These are phyloP conservation scores for Pseudopyricularia cyperi DNA, from an alignment of 2,329 filamentous ascomycete species.

Conservation along the genomic window DNA sequence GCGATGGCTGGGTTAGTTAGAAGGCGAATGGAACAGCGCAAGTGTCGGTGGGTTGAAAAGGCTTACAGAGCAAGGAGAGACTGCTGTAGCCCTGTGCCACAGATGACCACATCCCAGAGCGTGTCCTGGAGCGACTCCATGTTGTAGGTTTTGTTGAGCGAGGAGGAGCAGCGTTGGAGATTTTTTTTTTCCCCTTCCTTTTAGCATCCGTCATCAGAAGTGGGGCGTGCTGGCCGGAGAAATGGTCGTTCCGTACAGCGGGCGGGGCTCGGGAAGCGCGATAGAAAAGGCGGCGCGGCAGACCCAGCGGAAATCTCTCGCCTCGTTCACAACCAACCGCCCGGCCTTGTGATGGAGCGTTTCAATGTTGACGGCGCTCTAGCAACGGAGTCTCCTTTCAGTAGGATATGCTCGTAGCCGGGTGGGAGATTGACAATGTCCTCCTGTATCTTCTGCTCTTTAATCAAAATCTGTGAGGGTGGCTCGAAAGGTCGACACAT, in stretches of 20 bases:
- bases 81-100: slow-evolving; percentile 65
- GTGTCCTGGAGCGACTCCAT: slow-evolving; percentile 69
- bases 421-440: slow-evolving; percentile 49
- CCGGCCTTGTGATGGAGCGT: slow-evolving; percentile 20
- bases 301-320: background rate
- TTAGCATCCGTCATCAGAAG: background rate
- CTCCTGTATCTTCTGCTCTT: slow-evolving; percentile 82
- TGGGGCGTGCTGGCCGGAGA: background rate
- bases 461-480: slow-evolving; percentile 58
- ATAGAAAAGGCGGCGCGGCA: background rate
- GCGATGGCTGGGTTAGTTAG: slow-evolving; percentile 1
- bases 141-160: slow-evolving; percentile 9
- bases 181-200: no score
- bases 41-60: slow-evolving; percentile 5
- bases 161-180: slow-evolving; percentile 4
- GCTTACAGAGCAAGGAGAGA: slow-evolving; percentile 68
- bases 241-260: background rate
- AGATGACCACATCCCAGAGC: slow-evolving; percentile 68
- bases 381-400: slow-evolving; percentile 31
- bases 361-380: slow-evolving; percentile 6
- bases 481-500: slow-evolving; percentile 76
- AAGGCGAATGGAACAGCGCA: slow-evolving; percentile 10
- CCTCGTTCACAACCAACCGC: slow-evolving; percentile 22
- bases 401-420: slow-evolving; percentile 36
- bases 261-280: background rate